phyloP scores from a whole-genome alignment of 257 asterid genomes.

The Ehretia macrophylla region DNA sequence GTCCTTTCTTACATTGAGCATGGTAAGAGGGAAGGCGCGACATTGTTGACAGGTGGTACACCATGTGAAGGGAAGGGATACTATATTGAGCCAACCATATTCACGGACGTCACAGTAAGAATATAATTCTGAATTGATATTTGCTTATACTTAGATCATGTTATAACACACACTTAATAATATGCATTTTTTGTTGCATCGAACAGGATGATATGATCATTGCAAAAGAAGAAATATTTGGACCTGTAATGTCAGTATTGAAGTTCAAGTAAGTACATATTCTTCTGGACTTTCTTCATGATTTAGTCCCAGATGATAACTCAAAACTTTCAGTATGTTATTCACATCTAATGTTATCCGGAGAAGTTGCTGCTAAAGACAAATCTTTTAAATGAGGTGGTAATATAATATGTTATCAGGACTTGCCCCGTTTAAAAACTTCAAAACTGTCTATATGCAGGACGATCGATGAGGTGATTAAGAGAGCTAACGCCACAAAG shows the following conservation, averaged over 20 bases:
- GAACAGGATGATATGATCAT: neutral
- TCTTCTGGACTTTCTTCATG: neutral
- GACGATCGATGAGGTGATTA: constrained; percentile 61
- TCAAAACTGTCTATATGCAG: too few relatives aligned
- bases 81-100: constrained; percentile 5
- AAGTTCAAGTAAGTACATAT: constrained; percentile 2
- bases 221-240: constrained; percentile 1
- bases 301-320: neutral
- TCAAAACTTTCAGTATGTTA: too few relatives aligned
- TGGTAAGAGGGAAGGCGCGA: constrained; percentile 4
- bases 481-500: constrained; percentile 54
- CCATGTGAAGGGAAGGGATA: neutral
- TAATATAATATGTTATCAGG: too few relatives aligned
- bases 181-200: neutral
- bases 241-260: neutral
- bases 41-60: neutral
- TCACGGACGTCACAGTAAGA: neutral
- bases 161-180: neutral
- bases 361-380: too few relatives aligned
- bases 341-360: too few relatives aligned
- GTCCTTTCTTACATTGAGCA: neutral
- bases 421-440: too few relatives aligned
- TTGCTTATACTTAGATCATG: neutral
- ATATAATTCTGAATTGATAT: neutral
- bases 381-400: too few relatives aligned